Base-by-base conservation (phyloP, 495 filamentous ascomycete genomes). In the Podospora comata region DNA sequence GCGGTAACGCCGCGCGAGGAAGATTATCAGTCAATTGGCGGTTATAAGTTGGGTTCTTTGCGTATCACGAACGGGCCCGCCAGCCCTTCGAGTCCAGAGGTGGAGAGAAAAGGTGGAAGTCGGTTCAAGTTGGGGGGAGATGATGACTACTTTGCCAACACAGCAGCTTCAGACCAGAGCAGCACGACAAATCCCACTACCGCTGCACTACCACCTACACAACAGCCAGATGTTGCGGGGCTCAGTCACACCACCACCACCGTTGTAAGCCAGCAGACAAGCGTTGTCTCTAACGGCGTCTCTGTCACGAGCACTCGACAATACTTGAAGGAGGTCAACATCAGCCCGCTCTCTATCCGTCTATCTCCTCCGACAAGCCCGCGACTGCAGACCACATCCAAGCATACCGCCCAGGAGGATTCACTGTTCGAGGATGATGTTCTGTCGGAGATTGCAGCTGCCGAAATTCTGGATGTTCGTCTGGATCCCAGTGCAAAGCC, bases 41-140 rank as follows among this genome's bases (percentile, higher is more conserved):
- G 80, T 26, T 88, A 86, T 71, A 88, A 87, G 70, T 79, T 84
- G 23, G 86, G 86, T 3, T 84, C 85, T 5, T 72, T 88, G 66
- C 81, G 85, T 62, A 87, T 88, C 65, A 84, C 81, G 28, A 88
- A 88, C 72, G 86, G 86, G 20, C 73, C 81, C n/a, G 83, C 80
- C 6, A 82, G 81, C 60, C 82, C 83, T 2, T 55, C 59, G 18
- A 83, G 80, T 32, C 79, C 81, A 9, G 79, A 78, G 61, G 20
- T 66, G 9, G 73, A 71, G 53, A 75, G 73, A 62, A 74, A 71
- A 28, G 74, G 75, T 1, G 63, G 55, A 28, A 59, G 59, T 16
- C 26, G 66, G 18, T 6, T 4, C 56, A 23, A 32, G 9, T 48
- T 48, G 39, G 39, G 44, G 57, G 67, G 39, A 65, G 53, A 59